These are phyloP conservation scores for Aspergillus sp. DNA, from an alignment of 2,329 filamentous ascomycete genomes.

Conservation along the genomic window DNA sequence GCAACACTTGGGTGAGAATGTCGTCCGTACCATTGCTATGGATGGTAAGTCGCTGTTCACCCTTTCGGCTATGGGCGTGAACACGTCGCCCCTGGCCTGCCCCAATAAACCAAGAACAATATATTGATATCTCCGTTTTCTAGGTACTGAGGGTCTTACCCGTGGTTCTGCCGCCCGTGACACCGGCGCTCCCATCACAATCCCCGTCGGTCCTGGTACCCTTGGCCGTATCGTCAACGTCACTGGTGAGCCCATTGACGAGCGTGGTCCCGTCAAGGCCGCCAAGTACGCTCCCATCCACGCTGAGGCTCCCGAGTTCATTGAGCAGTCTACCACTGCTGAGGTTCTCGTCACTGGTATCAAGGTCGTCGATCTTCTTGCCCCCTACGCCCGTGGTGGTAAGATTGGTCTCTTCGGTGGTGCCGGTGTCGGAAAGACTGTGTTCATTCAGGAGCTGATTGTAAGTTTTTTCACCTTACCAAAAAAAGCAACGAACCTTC, in stretches of 20 bases:
- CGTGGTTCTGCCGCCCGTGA: constrained; percentile 83
- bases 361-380: constrained; percentile 99
- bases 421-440: constrained; percentile 99
- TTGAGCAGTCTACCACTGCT: constrained; percentile 91
- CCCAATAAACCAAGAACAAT: constrained; percentile 16
- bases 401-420: constrained; percentile 99
- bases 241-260: constrained; percentile 99
- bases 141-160: constrained; percentile 98
- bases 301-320: constrained; percentile 87
- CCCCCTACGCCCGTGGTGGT: constrained; percentile 99
- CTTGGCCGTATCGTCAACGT: constrained; percentile 99
- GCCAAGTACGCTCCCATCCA: constrained; percentile 88
- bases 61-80: neutral
- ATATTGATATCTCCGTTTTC: constrained; percentile 13
- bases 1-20: constrained; percentile 99
- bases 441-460: constrained; percentile 99
- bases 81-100: neutral
- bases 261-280: constrained; percentile 96
- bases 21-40: constrained; percentile 99
- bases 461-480: constrained; percentile 45
- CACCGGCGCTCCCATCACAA: constrained; percentile 92
- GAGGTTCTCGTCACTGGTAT: constrained; percentile 99
- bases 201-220: constrained; percentile 89
- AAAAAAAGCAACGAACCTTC: neutral
- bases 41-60: constrained; percentile 68